Evolutionary conservation across 352 stramenopile species (phyloP).

Genomic region (Hyaloperonospora brassicae): DNA sequence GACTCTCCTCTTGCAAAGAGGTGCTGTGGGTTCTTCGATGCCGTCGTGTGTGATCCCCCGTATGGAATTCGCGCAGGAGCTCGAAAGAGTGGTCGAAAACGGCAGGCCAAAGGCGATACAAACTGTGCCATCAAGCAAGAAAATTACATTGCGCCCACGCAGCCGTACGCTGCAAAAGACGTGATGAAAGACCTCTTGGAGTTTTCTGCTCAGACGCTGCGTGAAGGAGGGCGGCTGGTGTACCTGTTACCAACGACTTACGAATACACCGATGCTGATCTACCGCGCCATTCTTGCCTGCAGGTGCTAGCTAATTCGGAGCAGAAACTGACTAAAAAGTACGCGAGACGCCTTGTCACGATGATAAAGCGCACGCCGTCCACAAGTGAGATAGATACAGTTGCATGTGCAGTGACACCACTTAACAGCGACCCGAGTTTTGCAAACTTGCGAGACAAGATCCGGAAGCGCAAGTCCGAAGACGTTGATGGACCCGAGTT

Average conservation of each 20-base stretch:
- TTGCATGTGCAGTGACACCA: slow-evolving; percentile 8
- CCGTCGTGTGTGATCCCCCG: slow-evolving; percentile 89
- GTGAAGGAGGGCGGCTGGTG: slow-evolving; percentile 70
- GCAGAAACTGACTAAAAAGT: slow-evolving; percentile 79
- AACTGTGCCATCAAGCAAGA: slow-evolving; percentile 40
- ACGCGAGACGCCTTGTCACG: slow-evolving; percentile 76
- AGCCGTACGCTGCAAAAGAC: slow-evolving; percentile 93
- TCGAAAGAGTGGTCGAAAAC: slow-evolving; percentile 83
- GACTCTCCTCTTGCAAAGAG: slow-evolving; percentile 42
- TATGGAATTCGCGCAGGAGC: slow-evolving; percentile 92
- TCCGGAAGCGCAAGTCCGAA: slow-evolving; percentile 58
- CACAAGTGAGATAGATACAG: slow-evolving; percentile 13
- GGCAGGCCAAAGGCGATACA: slow-evolving; percentile 25
- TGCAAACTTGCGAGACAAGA: slow-evolving; percentile 65
- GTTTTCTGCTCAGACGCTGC: slow-evolving; percentile 74
- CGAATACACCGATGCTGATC: slow-evolving; percentile 69
- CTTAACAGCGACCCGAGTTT: slow-evolving; percentile 44
- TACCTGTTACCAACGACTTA: slow-evolving; percentile 83
- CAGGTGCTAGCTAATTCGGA: slow-evolving; percentile 71
- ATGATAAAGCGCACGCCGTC: slow-evolving; percentile 65
- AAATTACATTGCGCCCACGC: slow-evolving; percentile 93
- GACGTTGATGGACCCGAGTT: slow-evolving; percentile 23
- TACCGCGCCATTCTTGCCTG: slow-evolving; percentile 67
- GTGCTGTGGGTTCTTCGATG: slow-evolving; percentile 72
- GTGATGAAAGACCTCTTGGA: slow-evolving; percentile 96